Evolutionary conservation across 2,329 filamentous ascomycete species (phyloP).

Genomic region (Aspergillus tamarii): DNA sequence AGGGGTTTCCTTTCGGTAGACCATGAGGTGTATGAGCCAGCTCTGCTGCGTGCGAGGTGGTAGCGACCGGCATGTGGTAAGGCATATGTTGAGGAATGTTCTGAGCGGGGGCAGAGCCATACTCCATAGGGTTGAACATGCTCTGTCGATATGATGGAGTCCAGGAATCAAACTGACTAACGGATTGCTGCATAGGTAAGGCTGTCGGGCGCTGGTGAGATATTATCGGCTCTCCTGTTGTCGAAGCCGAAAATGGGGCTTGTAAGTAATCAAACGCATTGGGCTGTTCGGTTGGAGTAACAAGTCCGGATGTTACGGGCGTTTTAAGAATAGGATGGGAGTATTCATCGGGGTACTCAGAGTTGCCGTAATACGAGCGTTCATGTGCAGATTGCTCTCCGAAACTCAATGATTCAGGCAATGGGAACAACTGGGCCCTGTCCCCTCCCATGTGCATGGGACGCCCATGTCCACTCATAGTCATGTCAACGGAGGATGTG

Average conservation of each 20-base stretch:
- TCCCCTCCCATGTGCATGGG: conserved; percentile 25
- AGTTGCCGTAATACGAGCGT: conserved; percentile 30
- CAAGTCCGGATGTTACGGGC: conserved; percentile 29
- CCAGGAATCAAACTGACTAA: conserved; percentile 36
- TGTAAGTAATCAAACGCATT: conserved; percentile 37
- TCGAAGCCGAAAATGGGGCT: conserved; percentile 27
- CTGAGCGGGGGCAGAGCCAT: conserved; percentile 26
- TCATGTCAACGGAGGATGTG: conserved; percentile 29
- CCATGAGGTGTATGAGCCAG: conserved; percentile 22
- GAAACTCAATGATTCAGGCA: conserved; percentile 33
- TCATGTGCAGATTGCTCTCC: conserved; percentile 31
- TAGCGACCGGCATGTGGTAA: conserved; percentile 33
- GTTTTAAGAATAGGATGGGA: conserved; percentile 33
- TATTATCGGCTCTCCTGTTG: conserved; percentile 20
- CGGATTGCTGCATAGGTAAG: conserved; percentile 24
- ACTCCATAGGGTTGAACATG: conserved; percentile 39
- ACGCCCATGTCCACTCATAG: conserved; percentile 22
- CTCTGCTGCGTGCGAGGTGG: conserved; percentile 27
- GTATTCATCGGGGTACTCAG: conserved; percentile 35
- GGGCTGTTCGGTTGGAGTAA: conserved; percentile 35
- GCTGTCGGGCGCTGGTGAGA: conserved; percentile 23
- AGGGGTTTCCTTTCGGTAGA: conserved; percentile 27
- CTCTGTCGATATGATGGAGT: conserved; percentile 37
- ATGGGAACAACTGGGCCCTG: conserved; percentile 30
- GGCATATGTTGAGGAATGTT: conserved; percentile 32